phyloP scores from a whole-genome alignment of 768 basidiomycete species.

The Lactarius psammicola region DNA sequence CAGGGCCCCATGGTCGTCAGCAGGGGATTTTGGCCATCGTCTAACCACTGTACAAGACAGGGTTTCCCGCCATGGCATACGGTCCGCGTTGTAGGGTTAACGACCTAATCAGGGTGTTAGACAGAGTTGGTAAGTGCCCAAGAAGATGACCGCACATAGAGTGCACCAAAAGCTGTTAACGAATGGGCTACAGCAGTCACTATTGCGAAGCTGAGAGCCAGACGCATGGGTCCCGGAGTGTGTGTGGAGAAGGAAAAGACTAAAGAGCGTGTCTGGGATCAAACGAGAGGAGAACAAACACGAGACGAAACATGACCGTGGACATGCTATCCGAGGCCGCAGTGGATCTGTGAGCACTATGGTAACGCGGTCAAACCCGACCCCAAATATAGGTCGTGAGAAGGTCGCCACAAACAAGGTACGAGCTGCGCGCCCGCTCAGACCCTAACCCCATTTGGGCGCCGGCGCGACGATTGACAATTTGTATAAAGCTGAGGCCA shows the following conservation, averaged over 20 bases:
- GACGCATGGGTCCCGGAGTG: conserved; percentile 7
- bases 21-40: conserved; percentile 56
- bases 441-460: background rate
- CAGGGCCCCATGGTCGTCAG: conserved; percentile 51
- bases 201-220: background rate
- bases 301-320: background rate
- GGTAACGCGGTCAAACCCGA: background rate
- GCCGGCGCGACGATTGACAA: background rate
- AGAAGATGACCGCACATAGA: conserved; percentile 15
- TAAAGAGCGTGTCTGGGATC: background rate
- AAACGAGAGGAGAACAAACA: background rate
- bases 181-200: conserved; percentile 4
- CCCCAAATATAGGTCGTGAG: conserved; percentile 2
- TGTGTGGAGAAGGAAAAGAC: background rate
- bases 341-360: background rate
- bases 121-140: background rate
- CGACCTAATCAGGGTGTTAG: conserved; percentile 11
- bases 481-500: conserved; percentile 3
- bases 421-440: background rate
- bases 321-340: background rate
- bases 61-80: conserved; percentile 52
- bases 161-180: conserved; percentile 8
- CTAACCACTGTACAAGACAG: conserved; percentile 60
- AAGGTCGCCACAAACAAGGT: background rate
- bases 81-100: conserved; percentile 4